Evolutionary conservation across 1,139 yeast genomes (phyloP), one percentile per base, ranked within the genome.

Genomic region (Nakaseomyces sp.): DNA sequence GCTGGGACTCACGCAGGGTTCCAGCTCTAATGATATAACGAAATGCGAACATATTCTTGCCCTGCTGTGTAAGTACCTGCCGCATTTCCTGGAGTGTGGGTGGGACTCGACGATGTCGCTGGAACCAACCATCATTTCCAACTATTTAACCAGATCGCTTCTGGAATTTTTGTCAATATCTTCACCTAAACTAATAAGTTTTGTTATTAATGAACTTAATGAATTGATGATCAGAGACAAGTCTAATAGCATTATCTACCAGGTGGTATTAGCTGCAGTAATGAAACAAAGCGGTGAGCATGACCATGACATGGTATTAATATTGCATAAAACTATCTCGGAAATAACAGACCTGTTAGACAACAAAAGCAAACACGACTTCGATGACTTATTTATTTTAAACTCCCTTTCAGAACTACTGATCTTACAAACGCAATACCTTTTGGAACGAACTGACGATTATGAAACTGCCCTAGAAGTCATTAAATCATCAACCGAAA

Each of bases 101-200:
- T 72, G 87, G 70, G 66, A 76, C 47, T 66, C 77, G 55, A 68
- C 82, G 84, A 87, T 50, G 78, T 76, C 56, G 79, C 41, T 52
- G 20, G 51, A 53, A 25, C 53, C 96, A 0, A 76, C 86, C 0
- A 58, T 79, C 17, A 70, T 80, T 42, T 74, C 80, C 48, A 91
- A 91, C 65, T 77, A 79, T 59, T 69, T 91, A 45, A 81, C 87
- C 10, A 91, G 86, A 58, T 82, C 94, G 0, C 73, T 91, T 43
- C 57, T 83, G 52, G 73, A 73, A 52, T 72, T 81, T 44, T 69
- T 84, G 32, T 74, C 80, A 44, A 64, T 87, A 40, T 79, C 51
- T 3, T 57, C 95, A 1, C 40, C 43, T 6, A 84, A 81, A 37
- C 65, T 74, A 46, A 77, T 74, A 56, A 79, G 73, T 33, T 71